Evolutionary conservation across 2,329 filamentous ascomycete genomes (phyloP), one percentile per base, ranked within the genome.

Genomic region (Ciborinia camelliae): DNA sequence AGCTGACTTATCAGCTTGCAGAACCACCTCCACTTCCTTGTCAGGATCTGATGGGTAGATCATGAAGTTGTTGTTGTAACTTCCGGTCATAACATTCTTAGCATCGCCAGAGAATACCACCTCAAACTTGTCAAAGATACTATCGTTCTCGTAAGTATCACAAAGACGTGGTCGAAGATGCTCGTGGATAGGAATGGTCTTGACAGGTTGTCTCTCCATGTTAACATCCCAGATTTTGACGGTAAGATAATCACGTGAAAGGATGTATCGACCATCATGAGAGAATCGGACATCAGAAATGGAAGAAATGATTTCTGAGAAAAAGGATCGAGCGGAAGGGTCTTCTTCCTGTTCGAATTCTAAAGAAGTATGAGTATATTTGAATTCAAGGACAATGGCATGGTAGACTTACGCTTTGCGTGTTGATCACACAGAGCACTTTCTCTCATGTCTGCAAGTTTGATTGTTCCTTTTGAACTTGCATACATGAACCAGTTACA

Each of bases 401-500:
- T 39, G n/a, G 14, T 61, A 43, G 10, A 70, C 75, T 68, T 73
- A 98, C 95, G 83, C 80, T 99, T 99, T 23, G 92, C 89, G 75
- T 99, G 95, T 75, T 96, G 88, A 75, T 99, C 95, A 75, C 95
- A 99, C 61, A 99, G 81, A 37, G 95, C 95, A 75, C 92, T 96
- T 82, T 97, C 90, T 73, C 95, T 88, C 95, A 99, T 99, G 75
- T 99, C 95, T 55, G 95, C 95, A 73, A 99, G 83, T 81, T 99
- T 99, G 81, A 99, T 98, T 43, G 95, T 98, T 67, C 95, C 95
- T 79, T 99, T 99, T 66, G 93, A 97, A 78, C 94, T 98, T 72
- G 95, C 95, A 77, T 98, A 99, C 94, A 99, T 99, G 81, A 99
- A 98, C 92, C 92, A 97, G 79, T 99, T 98, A 84, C 95, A 99